phyloP scores from a whole-genome alignment of 805 yeast species.

The Candida quercuum region DNA sequence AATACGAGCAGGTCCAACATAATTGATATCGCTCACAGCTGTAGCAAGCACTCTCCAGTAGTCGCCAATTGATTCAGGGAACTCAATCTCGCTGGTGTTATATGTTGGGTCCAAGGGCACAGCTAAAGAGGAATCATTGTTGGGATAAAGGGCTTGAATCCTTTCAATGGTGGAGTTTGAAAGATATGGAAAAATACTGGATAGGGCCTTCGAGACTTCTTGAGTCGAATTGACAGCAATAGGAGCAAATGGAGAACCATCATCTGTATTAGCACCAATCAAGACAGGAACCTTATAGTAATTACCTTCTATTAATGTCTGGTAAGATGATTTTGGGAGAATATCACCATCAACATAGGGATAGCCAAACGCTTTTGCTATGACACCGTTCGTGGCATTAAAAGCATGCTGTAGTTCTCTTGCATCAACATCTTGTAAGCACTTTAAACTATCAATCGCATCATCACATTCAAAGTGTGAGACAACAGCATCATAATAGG shows the following conservation, averaged over 20 bases:
- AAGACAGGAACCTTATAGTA: conserved; percentile 17
- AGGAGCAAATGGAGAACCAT: conserved; percentile 11
- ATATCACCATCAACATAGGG: conserved; percentile 16
- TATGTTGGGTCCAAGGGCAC: conserved; percentile 12
- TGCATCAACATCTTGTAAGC: conserved; percentile 11
- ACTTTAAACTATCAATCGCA: conserved; percentile 5
- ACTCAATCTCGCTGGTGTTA: conserved; percentile 2
- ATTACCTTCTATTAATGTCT: conserved; percentile 7
- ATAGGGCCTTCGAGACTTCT: background rate
- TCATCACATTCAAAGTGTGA: conserved; percentile 10
- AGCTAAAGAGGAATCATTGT: conserved; percentile 1
- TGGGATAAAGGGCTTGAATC: background rate
- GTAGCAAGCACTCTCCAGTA: conserved; percentile 4
- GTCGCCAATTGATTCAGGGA: conserved; percentile 2
- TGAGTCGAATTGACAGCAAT: conserved; percentile 2
- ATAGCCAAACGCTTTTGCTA: background rate
- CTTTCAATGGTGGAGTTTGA: conserved; percentile 7
- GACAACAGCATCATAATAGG: conserved; percentile 4
- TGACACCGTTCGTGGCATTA: conserved; percentile 13
- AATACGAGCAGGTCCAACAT: conserved; percentile 11
- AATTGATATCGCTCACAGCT: conserved; percentile 8
- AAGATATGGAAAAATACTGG: conserved; percentile 2
- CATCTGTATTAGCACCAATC: conserved; percentile 21
- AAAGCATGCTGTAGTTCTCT: conserved; percentile 4
- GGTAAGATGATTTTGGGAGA: conserved; percentile 10